Base-by-base conservation (phyloP, 768 basidiomycete genomes). In the Collybiopsis confluens region DNA sequence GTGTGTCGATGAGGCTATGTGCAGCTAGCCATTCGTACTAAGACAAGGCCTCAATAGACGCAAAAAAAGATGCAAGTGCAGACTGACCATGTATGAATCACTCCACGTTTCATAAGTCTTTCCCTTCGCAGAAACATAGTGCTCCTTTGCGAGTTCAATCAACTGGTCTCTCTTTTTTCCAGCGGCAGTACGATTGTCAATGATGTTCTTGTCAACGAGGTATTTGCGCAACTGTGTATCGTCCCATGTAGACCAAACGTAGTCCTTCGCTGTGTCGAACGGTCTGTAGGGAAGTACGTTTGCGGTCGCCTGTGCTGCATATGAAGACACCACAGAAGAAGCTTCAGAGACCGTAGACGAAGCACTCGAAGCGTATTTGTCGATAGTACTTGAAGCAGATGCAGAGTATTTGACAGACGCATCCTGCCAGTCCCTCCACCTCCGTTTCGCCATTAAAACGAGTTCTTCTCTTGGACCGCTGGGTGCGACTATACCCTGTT, bases 211-310 rank as follows among this genome's bases (percentile, higher is more conserved):
- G 33, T 86, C 75, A 64, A 88, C 82, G 43, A 95, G 80, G 70
- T 85, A 97, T 0, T 63, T 68, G 46, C 86, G 75, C 42, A 98
- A 67, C 57, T 77, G 76, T 61, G 76, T 86, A 59, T 95, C 91
- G 53, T 88, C 85, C 96, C 96, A 97, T 0, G 88, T 81, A 0
- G 89, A 91, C 67, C 89, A 96, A 18, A 94, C 70, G 59, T 93
- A 95, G 66, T 98, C 94, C 65, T 85, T 90, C 27, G 83, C 67
- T 54, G 88, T 81, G 56, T 94, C 87, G 24, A 92, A 66, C 21
- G 70, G 70, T 24, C 27, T 41, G 20, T 73, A 69, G 7, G 66
- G 67, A 4, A 45, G 16, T 9, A 73, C 80, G 2, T 78, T 74
- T 15, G 75, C 69, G 0, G 84, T 81, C 2, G 83, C 81, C 55